A percentile compares a stretch with the other conserved stretches of the same genome.
Evolutionary conservation across 495 filamentous ascomycete species (phyloP).

Genomic region (Cairneyella variabilis): DNA sequence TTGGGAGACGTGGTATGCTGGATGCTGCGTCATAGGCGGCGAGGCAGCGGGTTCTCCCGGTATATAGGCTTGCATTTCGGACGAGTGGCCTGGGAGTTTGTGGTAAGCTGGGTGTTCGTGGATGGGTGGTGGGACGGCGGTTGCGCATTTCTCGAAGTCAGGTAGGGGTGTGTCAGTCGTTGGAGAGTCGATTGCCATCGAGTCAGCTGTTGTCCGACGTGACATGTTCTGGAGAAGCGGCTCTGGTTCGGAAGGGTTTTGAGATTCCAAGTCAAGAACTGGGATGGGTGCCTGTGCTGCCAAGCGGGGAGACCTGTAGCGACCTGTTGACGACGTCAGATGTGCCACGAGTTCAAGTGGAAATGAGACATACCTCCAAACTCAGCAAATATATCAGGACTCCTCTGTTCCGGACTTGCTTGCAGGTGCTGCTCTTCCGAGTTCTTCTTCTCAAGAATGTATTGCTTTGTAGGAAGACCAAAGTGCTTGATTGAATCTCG

Average conservation of each 20-base stretch:
- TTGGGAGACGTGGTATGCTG: conserved; percentile 13
- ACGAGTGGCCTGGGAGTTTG: conserved; percentile 3
- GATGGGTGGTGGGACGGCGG: conserved; percentile 11
- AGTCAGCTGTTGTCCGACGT: not conserved
- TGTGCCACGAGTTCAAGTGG: not conserved
- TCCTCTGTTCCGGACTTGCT: not conserved
- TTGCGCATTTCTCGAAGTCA: conserved; percentile 13
- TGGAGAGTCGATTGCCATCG: not conserved
- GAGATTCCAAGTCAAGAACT: not conserved
- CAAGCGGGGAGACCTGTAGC: not conserved
- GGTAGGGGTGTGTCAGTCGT: conserved; percentile 4
- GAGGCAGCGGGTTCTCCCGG: not conserved
- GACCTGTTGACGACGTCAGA: not conserved
- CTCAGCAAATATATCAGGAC: conserved; percentile 8
- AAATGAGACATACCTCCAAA: conserved; percentile 1
- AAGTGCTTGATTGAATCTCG: not conserved
- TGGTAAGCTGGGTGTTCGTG: conserved; percentile 17
- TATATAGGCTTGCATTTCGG: not conserved
- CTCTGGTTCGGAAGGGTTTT: not conserved
- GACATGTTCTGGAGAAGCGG: not conserved
- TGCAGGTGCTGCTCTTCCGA: not conserved
- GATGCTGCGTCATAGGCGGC: conserved; percentile 11
- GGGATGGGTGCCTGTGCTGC: not conserved
- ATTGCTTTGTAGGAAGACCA: not conserved
- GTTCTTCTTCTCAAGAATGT: not conserved